phyloP scores from a whole-genome alignment of 257 asterid genomes.

The Solanum gracilifrons region DNA sequence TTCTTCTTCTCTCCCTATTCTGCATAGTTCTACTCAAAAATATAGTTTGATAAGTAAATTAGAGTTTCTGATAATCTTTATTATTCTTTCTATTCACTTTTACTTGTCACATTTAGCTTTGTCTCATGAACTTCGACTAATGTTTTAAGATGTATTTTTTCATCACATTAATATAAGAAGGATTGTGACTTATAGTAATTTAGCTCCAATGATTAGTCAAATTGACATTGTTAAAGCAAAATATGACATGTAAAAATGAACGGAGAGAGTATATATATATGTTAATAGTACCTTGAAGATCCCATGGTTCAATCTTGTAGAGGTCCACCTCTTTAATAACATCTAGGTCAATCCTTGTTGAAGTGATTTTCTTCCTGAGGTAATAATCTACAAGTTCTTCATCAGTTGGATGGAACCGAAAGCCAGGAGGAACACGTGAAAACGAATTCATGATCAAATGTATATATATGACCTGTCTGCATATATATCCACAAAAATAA shows the following conservation, averaged over 20 bases:
- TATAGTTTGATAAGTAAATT: background rate
- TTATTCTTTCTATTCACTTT: background rate
- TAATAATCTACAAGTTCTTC: conserved; percentile 93
- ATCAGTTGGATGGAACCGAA: conserved; percentile 87
- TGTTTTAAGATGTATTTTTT: too few relatives aligned
- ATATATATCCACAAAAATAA: background rate
- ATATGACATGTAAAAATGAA: too few relatives aligned
- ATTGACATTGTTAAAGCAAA: too few relatives aligned
- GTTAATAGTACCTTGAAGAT: conserved; percentile 63
- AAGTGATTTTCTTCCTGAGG: conserved; percentile 58
- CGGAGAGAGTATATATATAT: too few relatives aligned
- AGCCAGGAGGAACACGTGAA: conserved; percentile 89
- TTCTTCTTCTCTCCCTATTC: conserved; percentile 75
- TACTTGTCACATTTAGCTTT: background rate
- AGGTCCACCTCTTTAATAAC: conserved; percentile 87
- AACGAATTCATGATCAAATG: conserved; percentile 45
- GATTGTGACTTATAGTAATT: background rate
- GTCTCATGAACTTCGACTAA: background rate
- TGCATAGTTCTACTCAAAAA: conserved; percentile 53
- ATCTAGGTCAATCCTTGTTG: conserved; percentile 56
- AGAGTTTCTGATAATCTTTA: too few relatives aligned
- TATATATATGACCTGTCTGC: conserved; percentile 18
- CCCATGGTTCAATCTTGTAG: conserved; percentile 94
- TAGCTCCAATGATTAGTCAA: too few relatives aligned
- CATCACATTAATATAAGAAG: too few relatives aligned